phyloP scores from a whole-genome alignment of 352 stramenopile species.

The Ophiocytium majus region DNA sequence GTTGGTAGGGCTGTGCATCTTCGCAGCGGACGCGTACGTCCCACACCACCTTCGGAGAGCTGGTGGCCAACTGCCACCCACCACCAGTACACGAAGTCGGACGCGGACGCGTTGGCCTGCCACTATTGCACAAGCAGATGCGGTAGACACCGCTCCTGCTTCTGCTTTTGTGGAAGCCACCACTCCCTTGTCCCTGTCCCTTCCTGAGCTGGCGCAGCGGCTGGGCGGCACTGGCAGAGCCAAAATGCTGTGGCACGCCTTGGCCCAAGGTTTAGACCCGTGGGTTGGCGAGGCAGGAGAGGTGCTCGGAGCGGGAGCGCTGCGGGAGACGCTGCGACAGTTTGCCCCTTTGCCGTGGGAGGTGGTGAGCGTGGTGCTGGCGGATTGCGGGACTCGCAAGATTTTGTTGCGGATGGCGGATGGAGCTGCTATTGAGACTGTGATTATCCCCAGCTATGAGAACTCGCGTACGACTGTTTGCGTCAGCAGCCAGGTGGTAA shows the following conservation, averaged over 20 bases:
- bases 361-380: slow-evolving; percentile 38
- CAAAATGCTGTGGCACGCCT: slow-evolving; percentile 64
- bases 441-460: slow-evolving; percentile 68
- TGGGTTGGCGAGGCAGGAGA: slow-evolving; percentile 21
- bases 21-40: too few relatives aligned
- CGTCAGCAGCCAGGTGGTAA: slow-evolving; percentile 29
- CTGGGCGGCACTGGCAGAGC: slow-evolving; percentile 64
- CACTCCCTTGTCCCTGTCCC: slow-evolving; percentile 59
- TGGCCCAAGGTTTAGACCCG: slow-evolving; percentile 64
- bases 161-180: too few relatives aligned
- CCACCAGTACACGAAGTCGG: too few relatives aligned
- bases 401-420: slow-evolving; percentile 65
- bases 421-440: slow-evolving; percentile 68
- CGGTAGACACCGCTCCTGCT: too few relatives aligned
- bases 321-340: background rate
- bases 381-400: slow-evolving; percentile 67
- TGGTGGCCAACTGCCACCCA: too few relatives aligned
- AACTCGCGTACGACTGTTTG: slow-evolving; percentile 43
- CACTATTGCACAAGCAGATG: too few relatives aligned
- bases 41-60: too few relatives aligned
- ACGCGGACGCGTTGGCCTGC: too few relatives aligned
- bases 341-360: slow-evolving; percentile 8
- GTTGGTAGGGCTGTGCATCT: too few relatives aligned
- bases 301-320: background rate
- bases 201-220: slow-evolving; percentile 61